Evolutionary conservation across 345 rosid species (phyloP), one percentile per base, ranked within the genome.

Genomic region (Arabidopsis suecica): DNA sequence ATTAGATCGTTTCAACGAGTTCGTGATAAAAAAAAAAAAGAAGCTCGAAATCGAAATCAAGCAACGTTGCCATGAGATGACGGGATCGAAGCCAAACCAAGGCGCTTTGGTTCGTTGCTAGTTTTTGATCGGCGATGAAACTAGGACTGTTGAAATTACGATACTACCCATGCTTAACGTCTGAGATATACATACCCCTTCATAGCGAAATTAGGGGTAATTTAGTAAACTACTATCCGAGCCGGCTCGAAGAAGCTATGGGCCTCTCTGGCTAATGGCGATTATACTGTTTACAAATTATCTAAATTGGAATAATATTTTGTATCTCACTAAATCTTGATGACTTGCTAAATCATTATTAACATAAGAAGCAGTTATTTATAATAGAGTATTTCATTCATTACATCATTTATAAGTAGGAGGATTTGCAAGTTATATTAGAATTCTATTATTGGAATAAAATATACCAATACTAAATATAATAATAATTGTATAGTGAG

Each of bases 101-200:
- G 41, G 64, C 45, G 58, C 48, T 71, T 64, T 80, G 69, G 78
- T 82, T 81, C 74, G 69, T 81, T 83, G 85, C 65, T 78, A 1
- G 69, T n/a, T 86, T 87, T 82, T 89, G 93, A 87, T 93, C 97
- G 97, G 89, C 88, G 88, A 86, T 83, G 88, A 80, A 86, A 81
- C 78, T 84, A 75, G 73, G 37, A 30, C 11, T 5, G 0, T 0
- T 0, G 36, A 66, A 85, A 79, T 83, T 75, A 86, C 93, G 5
- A 0, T 69, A 65, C 56, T 86, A 59, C 81, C 93, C 97, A 63
- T n/a, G 1, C 34, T 16, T 68, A 32, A 38, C 22, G 22, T 56
- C 51, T 5, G n/a, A 58, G 16, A 32, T 36, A 22, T 62, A 11
- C 10, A 33, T 18, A 10, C 9, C 18, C 10, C 32, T 44, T 33